phyloP scores from a whole-genome alignment of 2,329 filamentous ascomycete genomes.

The Chaetomium globosum region DNA sequence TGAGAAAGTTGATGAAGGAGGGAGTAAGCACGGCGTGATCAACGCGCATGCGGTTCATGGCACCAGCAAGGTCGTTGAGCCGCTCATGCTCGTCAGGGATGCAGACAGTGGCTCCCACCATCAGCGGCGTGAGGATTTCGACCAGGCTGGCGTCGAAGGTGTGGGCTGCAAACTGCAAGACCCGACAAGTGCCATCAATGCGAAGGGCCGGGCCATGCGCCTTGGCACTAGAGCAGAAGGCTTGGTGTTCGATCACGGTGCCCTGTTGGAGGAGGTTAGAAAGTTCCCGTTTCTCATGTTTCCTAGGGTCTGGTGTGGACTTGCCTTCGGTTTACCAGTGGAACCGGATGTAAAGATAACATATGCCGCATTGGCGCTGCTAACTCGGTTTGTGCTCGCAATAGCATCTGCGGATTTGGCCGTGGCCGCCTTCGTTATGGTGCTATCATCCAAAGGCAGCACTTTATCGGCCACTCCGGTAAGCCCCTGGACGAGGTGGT shows the following conservation, averaged over 20 bases:
- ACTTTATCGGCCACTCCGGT: slow-evolving; percentile 23
- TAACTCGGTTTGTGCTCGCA: background rate
- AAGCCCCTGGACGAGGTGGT: slow-evolving; percentile 24
- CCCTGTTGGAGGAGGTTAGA: slow-evolving; percentile 21
- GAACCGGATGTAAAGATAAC: slow-evolving; percentile 37
- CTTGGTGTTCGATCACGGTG: slow-evolving; percentile 33
- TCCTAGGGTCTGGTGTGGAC: too few species aligned
- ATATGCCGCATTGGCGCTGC: slow-evolving; percentile 32
- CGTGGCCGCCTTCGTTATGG: background rate
- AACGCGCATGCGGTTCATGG: slow-evolving; percentile 36
- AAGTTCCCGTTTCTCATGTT: background rate
- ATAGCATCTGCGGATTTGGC: background rate
- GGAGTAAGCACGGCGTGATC: slow-evolving; percentile 37
- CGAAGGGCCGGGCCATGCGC: slow-evolving; percentile 31
- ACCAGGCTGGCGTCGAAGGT: slow-evolving; percentile 35
- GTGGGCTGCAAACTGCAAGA: slow-evolving; percentile 31
- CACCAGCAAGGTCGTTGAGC: slow-evolving; percentile 44
- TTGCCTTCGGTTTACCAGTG: slow-evolving; percentile 35
- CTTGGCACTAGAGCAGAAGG: slow-evolving; percentile 34
- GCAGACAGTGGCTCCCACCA: slow-evolving; percentile 42
- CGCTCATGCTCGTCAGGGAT: slow-evolving; percentile 47
- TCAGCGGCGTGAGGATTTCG: slow-evolving; percentile 36
- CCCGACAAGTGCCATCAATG: slow-evolving; percentile 30
- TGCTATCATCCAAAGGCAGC: slow-evolving; percentile 24
- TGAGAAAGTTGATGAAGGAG: slow-evolving; percentile 34